These are phyloP conservation scores for Danielia oregonensis DNA, from an alignment of 805 yeast genomes.

Conservation along the genomic window DNA sequence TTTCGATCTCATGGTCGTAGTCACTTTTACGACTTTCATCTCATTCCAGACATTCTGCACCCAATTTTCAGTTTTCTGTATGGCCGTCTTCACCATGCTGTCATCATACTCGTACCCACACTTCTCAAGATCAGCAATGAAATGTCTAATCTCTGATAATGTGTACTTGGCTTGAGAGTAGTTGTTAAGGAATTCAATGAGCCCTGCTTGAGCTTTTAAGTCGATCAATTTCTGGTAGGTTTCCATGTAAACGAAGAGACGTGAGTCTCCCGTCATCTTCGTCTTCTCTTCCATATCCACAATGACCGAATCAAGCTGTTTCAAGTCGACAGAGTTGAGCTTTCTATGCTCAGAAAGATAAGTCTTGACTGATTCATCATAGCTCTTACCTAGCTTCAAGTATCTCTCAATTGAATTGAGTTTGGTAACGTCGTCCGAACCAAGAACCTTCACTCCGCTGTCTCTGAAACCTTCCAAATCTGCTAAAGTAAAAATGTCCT, in stretches of 20 bases:
- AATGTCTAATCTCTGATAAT: conserved; percentile 22
- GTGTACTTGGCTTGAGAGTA: conserved; percentile 8
- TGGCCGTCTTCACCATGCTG: conserved; percentile 9
- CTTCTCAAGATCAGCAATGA: conserved; percentile 19
- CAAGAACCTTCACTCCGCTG: conserved; percentile 26
- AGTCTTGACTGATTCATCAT: conserved; percentile 16
- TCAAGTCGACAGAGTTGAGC: conserved; percentile 20
- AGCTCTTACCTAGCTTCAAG: conserved; percentile 22
- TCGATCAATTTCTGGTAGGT: conserved; percentile 20
- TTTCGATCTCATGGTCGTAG: conserved; percentile 11
- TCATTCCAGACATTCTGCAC: conserved; percentile 12
- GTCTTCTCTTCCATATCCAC: conserved; percentile 24
- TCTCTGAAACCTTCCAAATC: conserved; percentile 26
- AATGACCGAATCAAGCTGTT: conserved; percentile 21
- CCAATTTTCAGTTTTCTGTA: conserved; percentile 24
- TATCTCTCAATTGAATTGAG: conserved; percentile 20
- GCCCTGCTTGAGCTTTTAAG: conserved; percentile 22
- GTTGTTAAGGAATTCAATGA: conserved; percentile 24
- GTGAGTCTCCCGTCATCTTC: conserved; percentile 18
- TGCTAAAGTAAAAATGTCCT: conserved; percentile 29
- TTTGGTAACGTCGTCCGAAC: conserved; percentile 31
- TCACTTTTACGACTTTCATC: conserved; percentile 12
- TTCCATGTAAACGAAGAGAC: conserved; percentile 24
- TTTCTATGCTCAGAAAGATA: conserved; percentile 16
- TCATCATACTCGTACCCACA: conserved; percentile 19